Evolutionary conservation across 164 flowering plant genomes (phyloP).

Genomic region (Taxillus chinensis): DNA sequence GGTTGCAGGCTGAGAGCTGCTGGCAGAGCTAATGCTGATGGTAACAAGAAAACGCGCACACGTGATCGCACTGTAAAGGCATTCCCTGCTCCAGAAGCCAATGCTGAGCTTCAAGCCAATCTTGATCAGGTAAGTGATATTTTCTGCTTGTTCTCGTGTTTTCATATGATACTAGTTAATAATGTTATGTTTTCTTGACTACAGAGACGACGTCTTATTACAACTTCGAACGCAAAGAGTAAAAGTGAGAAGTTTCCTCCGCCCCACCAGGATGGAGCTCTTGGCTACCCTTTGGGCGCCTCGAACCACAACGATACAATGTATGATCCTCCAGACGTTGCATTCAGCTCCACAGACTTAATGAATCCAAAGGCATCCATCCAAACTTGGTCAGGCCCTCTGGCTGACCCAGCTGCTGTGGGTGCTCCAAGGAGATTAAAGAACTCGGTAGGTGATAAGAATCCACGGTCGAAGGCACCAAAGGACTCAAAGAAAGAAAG

Average conservation of each 20-base stretch:
- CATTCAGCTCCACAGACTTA: slow-evolving; percentile 67
- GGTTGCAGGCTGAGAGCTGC: slow-evolving; percentile 60
- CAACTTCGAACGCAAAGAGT: slow-evolving; percentile 91
- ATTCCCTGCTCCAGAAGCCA: slow-evolving; percentile 79
- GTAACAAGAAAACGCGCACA: slow-evolving; percentile 49
- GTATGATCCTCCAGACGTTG: slow-evolving; percentile 65
- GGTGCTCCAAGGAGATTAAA: slow-evolving; percentile 49
- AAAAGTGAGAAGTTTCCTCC: slow-evolving; percentile 98
- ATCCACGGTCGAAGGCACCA: slow-evolving; percentile 15
- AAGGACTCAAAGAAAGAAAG: slow-evolving; percentile 23
- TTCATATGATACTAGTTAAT: background rate
- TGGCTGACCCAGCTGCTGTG: slow-evolving; percentile 41
- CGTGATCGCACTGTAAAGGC: slow-evolving; percentile 62
- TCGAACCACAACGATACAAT: slow-evolving; percentile 56
- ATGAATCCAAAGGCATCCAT: slow-evolving; percentile 51
- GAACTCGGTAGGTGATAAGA: slow-evolving; percentile 21
- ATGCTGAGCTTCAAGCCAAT: slow-evolving; percentile 75
- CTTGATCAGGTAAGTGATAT: slow-evolving; percentile 58
- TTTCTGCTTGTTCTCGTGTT: slow-evolving; percentile 7
- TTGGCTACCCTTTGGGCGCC: slow-evolving; percentile 68
- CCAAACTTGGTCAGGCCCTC: slow-evolving; percentile 88
- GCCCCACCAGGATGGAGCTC: slow-evolving; percentile 91
- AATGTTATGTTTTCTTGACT: too few relatives aligned
- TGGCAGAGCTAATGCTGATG: slow-evolving; percentile 59
- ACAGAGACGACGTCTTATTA: slow-evolving; percentile 77